These are phyloP conservation scores for Exophiala mesophila DNA, from an alignment of 2,329 filamentous ascomycete genomes.

Conservation along the genomic window DNA sequence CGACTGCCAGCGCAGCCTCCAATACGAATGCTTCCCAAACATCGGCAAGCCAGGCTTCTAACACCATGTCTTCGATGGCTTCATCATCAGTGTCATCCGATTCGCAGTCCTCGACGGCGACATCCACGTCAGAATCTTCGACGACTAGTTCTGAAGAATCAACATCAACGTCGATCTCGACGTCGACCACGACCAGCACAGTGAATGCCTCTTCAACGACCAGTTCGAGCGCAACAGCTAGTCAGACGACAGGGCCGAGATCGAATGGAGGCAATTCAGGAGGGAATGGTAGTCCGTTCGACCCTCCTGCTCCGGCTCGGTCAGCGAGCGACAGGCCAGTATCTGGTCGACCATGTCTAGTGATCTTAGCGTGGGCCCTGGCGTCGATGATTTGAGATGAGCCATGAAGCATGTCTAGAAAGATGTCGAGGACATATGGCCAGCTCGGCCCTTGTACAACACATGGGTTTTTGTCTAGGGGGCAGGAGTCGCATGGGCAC, in stretches of 20 bases:
- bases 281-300: constrained; percentile 59
- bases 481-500: too few species aligned
- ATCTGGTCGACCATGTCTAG: too few species aligned
- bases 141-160: constrained; percentile 6
- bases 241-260: neutral
- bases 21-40: constrained; percentile 35
- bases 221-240: constrained; percentile 66
- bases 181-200: constrained; percentile 67
- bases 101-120: constrained; percentile 17
- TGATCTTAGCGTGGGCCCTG: too few species aligned
- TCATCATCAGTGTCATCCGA: constrained; percentile 41
- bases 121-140: constrained; percentile 41
- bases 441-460: too few species aligned
- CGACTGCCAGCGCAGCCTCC: constrained; percentile 33
- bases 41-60: constrained; percentile 29
- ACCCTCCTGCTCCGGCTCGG: too few species aligned
- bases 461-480: too few species aligned
- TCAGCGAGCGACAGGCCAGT: too few species aligned
- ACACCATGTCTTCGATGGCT: neutral
- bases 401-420: too few species aligned
- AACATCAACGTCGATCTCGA: constrained; percentile 20
- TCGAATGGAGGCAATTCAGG: constrained; percentile 5
- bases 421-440: too few species aligned
- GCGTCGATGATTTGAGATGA: too few species aligned
- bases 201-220: constrained; percentile 59